Evolutionary conservation across 2,329 filamentous ascomycete species (phyloP).

Genomic region (Aspergillus tubingensis): DNA sequence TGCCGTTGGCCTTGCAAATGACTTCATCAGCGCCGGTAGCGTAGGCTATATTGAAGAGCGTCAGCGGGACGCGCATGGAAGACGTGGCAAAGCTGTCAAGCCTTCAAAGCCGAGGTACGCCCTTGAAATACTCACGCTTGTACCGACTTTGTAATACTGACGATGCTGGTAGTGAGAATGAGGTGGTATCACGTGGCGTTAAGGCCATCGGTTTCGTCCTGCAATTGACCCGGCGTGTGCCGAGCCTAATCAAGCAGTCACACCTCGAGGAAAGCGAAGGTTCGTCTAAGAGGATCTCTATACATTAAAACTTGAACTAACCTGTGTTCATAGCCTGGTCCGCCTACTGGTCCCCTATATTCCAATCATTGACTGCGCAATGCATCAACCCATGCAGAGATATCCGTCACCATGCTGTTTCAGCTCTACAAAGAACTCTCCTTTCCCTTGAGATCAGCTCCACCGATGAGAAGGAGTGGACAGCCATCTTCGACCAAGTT

Average conservation of each 20-base stretch:
- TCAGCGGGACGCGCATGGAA: slow-evolving; percentile 59
- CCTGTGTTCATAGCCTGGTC: slow-evolving; percentile 70
- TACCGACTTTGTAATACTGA: neutral
- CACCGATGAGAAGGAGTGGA: slow-evolving; percentile 88
- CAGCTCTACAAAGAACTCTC: slow-evolving; percentile 79
- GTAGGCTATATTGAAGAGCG: slow-evolving; percentile 71
- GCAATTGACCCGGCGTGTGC: slow-evolving; percentile 77
- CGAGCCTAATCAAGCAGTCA: slow-evolving; percentile 85
- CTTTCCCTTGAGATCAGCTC: slow-evolving; percentile 81
- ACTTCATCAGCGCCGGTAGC: slow-evolving; percentile 82
- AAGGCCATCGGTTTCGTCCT: slow-evolving; percentile 82
- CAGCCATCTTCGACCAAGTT: slow-evolving; percentile 89
- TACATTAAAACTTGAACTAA: slow-evolving; percentile 11
- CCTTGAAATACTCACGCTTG: neutral
- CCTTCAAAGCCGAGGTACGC: slow-evolving; percentile 57
- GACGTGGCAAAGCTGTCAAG: slow-evolving; percentile 57
- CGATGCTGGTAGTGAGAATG: slow-evolving; percentile 59
- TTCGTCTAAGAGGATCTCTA: slow-evolving; percentile 39
- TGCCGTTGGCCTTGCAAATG: slow-evolving; percentile 78
- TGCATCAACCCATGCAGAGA: slow-evolving; percentile 94
- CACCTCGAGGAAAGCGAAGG: slow-evolving; percentile 85
- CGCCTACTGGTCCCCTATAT: slow-evolving; percentile 95
- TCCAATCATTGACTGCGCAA: slow-evolving; percentile 82
- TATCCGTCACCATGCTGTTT: slow-evolving; percentile 84
- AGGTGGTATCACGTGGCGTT: slow-evolving; percentile 73